Conservation (phyloP, 1,139 yeast species). For the Nakaseomyces glabratus region DNA sequence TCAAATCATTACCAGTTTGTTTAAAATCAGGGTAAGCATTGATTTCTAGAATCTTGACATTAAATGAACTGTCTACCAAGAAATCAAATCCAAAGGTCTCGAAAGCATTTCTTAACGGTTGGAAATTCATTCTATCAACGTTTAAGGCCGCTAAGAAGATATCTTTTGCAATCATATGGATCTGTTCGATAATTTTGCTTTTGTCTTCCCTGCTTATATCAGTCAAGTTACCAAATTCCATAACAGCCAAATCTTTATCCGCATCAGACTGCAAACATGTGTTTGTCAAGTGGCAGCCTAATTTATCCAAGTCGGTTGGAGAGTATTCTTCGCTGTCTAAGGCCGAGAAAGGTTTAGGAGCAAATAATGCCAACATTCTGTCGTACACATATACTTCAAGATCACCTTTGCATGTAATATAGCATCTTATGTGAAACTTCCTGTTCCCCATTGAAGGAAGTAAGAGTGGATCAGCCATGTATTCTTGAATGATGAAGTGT, state of each 20-base stretch:
- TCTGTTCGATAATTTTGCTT: constrained; percentile 40
- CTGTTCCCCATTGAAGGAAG: constrained; percentile 50
- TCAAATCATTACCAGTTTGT: constrained; percentile 79
- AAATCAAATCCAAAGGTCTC: constrained; percentile 88
- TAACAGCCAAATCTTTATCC: constrained; percentile 44
- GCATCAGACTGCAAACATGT: constrained; percentile 70
- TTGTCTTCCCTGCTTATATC: constrained; percentile 38
- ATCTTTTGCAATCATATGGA: constrained; percentile 56
- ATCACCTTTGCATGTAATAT: constrained; percentile 70
- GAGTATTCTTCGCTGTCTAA: constrained; percentile 32
- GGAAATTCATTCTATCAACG: constrained; percentile 80
- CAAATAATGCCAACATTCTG: constrained; percentile 73
- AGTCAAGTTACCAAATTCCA: constrained; percentile 53
- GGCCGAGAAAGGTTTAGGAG: constrained; percentile 43
- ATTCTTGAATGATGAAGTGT: constrained; percentile 83
- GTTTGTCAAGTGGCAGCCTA: constrained; percentile 73
- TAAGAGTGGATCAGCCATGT: constrained; percentile 57
- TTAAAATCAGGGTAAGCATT: constrained; percentile 95
- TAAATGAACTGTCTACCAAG: constrained; percentile 48
- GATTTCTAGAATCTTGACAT: constrained; percentile 66
- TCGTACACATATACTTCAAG: constrained; percentile 69
- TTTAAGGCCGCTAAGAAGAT: constrained; percentile 74
- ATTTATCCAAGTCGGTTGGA: constrained; percentile 30
- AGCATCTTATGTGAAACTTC: constrained; percentile 83
- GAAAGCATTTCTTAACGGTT: constrained; percentile 71